These are phyloP conservation scores for Leishmania amazonensis DNA, from an alignment of 208 protist genomes.

Conservation along the genomic window DNA sequence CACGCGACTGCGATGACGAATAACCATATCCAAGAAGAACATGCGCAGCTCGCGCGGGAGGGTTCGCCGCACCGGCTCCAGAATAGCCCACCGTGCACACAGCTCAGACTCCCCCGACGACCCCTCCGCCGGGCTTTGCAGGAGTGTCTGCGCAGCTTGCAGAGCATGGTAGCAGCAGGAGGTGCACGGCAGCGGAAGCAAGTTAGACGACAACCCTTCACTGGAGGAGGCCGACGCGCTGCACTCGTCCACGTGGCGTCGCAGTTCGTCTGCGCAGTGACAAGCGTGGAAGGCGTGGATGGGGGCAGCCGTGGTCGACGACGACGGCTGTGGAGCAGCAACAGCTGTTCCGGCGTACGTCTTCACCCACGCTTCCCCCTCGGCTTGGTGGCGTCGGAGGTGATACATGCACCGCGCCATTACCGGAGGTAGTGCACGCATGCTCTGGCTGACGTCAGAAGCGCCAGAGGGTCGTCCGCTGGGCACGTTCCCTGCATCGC, in stretches of 20 bases:
- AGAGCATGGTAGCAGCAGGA: constrained; percentile 22
- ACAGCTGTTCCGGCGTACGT: constrained; percentile 11
- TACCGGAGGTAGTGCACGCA: constrained; percentile 18
- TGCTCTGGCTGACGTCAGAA: neutral
- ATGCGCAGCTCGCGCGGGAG: constrained; percentile 30
- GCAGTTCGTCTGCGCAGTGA: constrained; percentile 3
- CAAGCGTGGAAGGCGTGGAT: constrained; percentile 20
- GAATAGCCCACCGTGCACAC: constrained; percentile 9
- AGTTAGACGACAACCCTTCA: neutral
- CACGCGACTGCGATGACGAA: constrained; percentile 23
- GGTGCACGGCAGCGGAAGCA: constrained; percentile 15
- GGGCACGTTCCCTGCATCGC: neutral
- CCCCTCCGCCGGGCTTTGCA: neutral
- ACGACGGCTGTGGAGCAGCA: neutral
- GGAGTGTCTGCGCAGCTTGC: neutral
- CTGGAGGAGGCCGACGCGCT: neutral
- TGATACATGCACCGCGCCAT: constrained; percentile 25
- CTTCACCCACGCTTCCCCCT: constrained; percentile 13
- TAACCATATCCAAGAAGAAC: constrained; percentile 31
- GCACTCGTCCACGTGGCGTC: neutral
- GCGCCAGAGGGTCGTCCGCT: neutral
- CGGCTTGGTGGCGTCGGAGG: constrained; percentile 10
- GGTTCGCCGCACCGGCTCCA: constrained; percentile 13
- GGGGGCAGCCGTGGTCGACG: neutral
- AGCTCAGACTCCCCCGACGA: neutral